phyloP scores from a whole-genome alignment of 805 yeast species.

The Yarrowia divulgata region DNA sequence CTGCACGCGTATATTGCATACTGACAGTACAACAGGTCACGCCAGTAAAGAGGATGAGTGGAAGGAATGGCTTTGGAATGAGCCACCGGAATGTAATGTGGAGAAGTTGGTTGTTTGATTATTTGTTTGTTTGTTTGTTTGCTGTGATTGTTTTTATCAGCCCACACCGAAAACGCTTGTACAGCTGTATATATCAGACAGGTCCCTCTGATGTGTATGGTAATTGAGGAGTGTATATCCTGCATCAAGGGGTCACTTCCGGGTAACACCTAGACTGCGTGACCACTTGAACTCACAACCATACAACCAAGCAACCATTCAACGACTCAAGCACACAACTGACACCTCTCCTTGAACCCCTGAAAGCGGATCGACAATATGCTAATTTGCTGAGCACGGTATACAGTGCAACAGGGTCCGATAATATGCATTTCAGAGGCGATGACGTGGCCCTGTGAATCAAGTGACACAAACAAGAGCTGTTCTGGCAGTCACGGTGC shows the following conservation, averaged over 20 bases:
- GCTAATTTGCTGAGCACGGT: background rate
- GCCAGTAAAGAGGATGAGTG: background rate
- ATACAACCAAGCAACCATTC: background rate
- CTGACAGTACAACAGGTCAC: background rate
- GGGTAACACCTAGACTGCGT: no score
- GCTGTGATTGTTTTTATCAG: background rate
- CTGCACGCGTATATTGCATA: background rate
- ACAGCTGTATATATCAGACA: background rate
- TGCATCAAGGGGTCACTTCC: background rate
- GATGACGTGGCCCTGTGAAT: no score
- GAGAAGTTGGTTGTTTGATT: background rate
- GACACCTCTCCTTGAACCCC: background rate
- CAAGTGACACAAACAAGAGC: no score
- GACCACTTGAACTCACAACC: background rate
- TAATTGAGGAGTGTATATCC: background rate
- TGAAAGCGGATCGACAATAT: constrained; percentile 11
- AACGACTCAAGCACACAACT: no score
- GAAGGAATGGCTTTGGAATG: background rate
- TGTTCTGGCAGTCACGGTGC: no score
- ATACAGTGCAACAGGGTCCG: constrained; percentile 4
- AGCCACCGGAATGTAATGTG: background rate
- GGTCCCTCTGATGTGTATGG: background rate
- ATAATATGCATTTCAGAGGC: background rate
- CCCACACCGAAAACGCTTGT: background rate
- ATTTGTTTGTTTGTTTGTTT: background rate